Conservation (phyloP, 345 rosid species). For the Arabis hirsuta region DNA sequence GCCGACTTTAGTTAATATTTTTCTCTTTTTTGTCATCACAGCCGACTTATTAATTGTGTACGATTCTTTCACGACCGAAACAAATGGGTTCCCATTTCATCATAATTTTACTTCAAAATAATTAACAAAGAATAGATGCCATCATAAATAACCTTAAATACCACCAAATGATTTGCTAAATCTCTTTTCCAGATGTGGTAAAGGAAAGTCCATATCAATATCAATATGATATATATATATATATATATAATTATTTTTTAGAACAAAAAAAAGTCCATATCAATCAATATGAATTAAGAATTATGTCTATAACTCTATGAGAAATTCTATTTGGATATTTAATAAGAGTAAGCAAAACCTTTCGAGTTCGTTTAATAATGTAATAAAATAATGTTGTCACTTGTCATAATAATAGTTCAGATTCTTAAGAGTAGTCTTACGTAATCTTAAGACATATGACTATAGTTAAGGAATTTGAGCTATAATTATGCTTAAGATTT, state of each 20-base stretch:
- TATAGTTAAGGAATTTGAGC: neutral
- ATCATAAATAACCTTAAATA: slow-evolving; percentile 31
- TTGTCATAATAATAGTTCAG: too few species aligned
- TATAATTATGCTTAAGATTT: neutral
- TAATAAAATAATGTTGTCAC: too few species aligned
- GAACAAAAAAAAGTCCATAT: too few species aligned
- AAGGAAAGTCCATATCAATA: neutral
- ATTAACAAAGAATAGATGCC: neutral
- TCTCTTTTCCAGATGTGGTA: neutral
- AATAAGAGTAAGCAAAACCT: too few species aligned
- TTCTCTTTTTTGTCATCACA: slow-evolving; percentile 17
- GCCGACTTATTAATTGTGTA: slow-evolving; percentile 25
- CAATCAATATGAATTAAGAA: too few species aligned
- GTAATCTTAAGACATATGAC: too few species aligned
- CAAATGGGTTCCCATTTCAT: neutral
- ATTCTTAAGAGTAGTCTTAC: too few species aligned
- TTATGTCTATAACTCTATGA: too few species aligned
- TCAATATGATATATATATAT: too few species aligned
- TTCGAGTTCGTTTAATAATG: too few species aligned
- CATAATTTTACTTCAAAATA: neutral
- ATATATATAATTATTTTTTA: too few species aligned
- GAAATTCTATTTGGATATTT: too few species aligned
- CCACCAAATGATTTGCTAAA: slow-evolving; percentile 35
- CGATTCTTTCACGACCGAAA: neutral
- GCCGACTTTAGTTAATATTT: neutral